Conservation (phyloP, 2,329 filamentous ascomycete species). For the Alternaria consortialis region DNA sequence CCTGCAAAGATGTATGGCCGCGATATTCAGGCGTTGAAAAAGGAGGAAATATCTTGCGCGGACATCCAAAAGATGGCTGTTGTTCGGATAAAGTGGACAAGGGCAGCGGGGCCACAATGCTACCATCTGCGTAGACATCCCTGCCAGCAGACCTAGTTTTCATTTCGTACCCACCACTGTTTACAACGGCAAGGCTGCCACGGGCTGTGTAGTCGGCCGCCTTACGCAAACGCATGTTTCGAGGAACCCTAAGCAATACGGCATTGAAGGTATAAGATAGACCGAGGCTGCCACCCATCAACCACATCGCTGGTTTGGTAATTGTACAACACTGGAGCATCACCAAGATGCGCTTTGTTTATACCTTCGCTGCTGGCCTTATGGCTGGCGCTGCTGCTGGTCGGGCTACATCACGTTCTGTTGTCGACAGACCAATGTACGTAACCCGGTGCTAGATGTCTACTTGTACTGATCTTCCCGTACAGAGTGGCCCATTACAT, state of each 20-base stretch:
- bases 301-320: background rate
- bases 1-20: background rate
- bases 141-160: conserved; percentile 1
- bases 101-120: background rate
- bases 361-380: conserved; percentile 6
- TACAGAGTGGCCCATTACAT: conserved; percentile 36
- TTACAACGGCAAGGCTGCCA: background rate
- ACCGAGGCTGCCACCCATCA: background rate
- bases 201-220: background rate
- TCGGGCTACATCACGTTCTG: conserved; percentile 2
- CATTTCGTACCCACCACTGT: background rate
- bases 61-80: background rate
- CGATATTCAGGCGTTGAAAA: background rate
- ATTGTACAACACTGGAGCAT: background rate
- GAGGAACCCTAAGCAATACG: background rate
- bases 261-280: background rate
- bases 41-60: background rate
- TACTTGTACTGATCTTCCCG: background rate
- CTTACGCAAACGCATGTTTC: background rate
- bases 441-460: conserved; percentile 2
- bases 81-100: background rate
- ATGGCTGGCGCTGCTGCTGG: conserved; percentile 12
- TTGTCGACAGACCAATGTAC: conserved; percentile 1
- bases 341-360: conserved; percentile 15
- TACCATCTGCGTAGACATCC: background rate